Conservation (phyloP, 208 protist species). For the Herpetomonas samuelpessoai region DNA sequence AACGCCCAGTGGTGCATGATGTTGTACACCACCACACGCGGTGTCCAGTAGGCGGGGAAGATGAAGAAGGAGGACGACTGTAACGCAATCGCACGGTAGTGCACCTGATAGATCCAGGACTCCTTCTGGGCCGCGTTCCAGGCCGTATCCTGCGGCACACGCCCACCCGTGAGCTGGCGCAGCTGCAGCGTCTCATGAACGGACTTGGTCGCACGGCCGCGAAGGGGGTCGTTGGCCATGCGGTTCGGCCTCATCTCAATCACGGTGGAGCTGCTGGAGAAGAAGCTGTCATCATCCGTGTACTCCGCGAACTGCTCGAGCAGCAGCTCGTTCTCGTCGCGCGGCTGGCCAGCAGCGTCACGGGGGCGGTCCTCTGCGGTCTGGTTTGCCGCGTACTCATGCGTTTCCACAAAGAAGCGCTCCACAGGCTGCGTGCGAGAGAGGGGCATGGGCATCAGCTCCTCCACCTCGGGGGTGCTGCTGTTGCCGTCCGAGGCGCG, state of each 20-base stretch:
- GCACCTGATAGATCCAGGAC: constrained; percentile 78
- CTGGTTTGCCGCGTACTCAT: constrained; percentile 18
- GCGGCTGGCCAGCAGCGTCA: constrained; percentile 34
- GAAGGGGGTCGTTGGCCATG: constrained; percentile 43
- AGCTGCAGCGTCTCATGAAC: constrained; percentile 70
- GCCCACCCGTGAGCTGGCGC: constrained; percentile 47
- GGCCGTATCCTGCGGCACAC: constrained; percentile 48
- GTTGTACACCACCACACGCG: constrained; percentile 89
- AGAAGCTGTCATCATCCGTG: constrained; percentile 91
- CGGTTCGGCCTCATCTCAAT: constrained; percentile 60
- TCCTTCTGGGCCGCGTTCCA: constrained; percentile 40
- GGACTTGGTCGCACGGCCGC: constrained; percentile 39
- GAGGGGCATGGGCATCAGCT: constrained; percentile 63
- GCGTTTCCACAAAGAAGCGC: constrained; percentile 79
- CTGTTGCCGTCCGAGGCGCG: constrained; percentile 9
- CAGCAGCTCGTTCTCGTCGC: constrained; percentile 73
- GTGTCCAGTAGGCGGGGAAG: constrained; percentile 75
- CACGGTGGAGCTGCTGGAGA: constrained; percentile 67
- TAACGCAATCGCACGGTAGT: constrained; percentile 71
- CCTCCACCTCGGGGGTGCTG: constrained; percentile 41
- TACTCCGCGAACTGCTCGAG: constrained; percentile 87
- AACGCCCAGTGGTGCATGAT: constrained; percentile 88
- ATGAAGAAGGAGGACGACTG: constrained; percentile 85
- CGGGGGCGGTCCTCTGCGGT: constrained; percentile 19
- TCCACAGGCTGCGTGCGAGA: constrained; percentile 56